A percentile compares a stretch with the other conserved stretches of the same genome.
phyloP scores from a whole-genome alignment of 148 eudicot species.

The Salicornia ramosissima region DNA sequence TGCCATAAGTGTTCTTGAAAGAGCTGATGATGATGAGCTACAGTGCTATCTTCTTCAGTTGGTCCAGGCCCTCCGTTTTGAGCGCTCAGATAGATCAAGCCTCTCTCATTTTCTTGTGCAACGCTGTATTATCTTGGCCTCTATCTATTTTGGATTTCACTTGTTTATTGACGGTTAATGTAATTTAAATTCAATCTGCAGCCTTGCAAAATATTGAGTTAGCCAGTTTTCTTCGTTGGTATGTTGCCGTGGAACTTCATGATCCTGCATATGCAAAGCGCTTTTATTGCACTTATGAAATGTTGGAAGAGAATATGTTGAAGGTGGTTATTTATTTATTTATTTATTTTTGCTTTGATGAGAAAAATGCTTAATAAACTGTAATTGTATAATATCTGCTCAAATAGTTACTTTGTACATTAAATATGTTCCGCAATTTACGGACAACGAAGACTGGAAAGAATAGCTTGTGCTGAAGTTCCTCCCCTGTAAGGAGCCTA shows the following conservation, averaged over 20 bases:
- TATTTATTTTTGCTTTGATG: not conserved
- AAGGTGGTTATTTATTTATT: slow-evolving; percentile 47
- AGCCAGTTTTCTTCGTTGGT: slow-evolving; percentile 99
- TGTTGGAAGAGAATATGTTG: slow-evolving; percentile 85
- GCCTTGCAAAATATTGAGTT: slow-evolving; percentile 80
- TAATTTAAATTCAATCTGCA: slow-evolving; percentile 30
- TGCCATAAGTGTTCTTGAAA: slow-evolving; percentile 91
- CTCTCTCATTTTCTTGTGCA: slow-evolving; percentile 91
- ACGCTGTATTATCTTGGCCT: slow-evolving; percentile 54
- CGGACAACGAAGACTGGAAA: not conserved
- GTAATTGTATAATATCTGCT: not conserved
- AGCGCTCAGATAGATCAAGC: slow-evolving; percentile 91
- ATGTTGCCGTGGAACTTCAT: slow-evolving; percentile 94
- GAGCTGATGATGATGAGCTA: slow-evolving; percentile 98
- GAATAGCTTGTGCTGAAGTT: not conserved
- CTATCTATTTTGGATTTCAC: slow-evolving; percentile 7
- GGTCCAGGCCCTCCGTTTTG: slow-evolving; percentile 99
- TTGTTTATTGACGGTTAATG: slow-evolving; percentile 1
- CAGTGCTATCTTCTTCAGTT: slow-evolving; percentile 96
- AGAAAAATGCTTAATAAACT: not conserved
- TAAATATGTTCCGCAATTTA: not conserved
- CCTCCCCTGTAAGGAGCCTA: not conserved
- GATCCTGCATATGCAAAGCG: slow-evolving; percentile 95
- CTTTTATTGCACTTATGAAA: slow-evolving; percentile 80
- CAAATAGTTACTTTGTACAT: not conserved